Percentiles rank a stretch among this genome's conserved stretches.
Conservation (phyloP, 192 early-diverging fungal genomes). For the Jimgerdemannia lactiflua region DNA sequence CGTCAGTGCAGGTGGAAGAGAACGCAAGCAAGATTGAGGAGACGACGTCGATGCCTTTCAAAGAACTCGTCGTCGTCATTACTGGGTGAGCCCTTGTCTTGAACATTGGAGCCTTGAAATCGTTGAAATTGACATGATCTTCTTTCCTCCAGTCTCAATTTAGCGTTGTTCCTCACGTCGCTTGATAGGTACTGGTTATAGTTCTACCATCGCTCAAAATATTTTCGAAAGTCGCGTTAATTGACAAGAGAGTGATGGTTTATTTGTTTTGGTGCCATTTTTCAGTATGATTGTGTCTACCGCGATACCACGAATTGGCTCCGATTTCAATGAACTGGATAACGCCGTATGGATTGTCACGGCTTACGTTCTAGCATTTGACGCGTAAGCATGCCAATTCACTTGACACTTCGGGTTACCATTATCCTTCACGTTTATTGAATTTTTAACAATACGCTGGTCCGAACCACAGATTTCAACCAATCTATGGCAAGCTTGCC, state of each 20-base stretch:
- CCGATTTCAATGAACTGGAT: constrained; percentile 62
- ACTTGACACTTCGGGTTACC: too few species aligned
- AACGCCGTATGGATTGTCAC: constrained; percentile 70
- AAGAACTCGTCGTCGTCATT: not conserved
- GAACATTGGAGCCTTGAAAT: not conserved
- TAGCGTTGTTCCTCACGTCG: not conserved
- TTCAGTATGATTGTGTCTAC: constrained; percentile 73
- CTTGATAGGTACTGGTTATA: not conserved
- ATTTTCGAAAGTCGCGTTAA: not conserved
- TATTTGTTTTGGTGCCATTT: not conserved
- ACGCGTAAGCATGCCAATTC: not conserved
- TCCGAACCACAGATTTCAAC: not conserved
- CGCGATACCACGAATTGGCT: constrained; percentile 64
- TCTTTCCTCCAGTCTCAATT: not conserved
- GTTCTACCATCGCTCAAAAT: too few species aligned
- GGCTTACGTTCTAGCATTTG: constrained; percentile 1
- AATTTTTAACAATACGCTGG: not conserved
- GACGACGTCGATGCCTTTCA: not conserved
- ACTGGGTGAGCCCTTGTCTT: not conserved
- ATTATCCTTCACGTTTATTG: not conserved
- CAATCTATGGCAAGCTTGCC: constrained; percentile 68
- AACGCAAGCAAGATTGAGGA: not conserved
- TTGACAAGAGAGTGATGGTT: not conserved
- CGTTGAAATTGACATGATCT: not conserved
- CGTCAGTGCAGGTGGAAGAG: not conserved